Base-by-base conservation (phyloP, 2,329 filamentous ascomycete genomes). In the Epichloe sp. region DNA sequence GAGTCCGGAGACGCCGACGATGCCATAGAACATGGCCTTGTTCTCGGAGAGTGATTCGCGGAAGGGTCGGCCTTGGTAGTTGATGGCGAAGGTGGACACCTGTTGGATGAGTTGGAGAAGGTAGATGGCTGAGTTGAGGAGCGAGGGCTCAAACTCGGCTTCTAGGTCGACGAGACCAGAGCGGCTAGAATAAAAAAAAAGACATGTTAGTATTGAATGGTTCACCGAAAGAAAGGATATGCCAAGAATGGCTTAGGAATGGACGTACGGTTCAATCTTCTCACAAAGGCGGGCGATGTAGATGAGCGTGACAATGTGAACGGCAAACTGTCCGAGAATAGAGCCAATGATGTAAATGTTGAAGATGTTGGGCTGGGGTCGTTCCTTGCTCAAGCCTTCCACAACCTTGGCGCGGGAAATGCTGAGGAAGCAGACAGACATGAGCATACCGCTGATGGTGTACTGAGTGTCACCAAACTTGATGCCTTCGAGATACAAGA, bases 381-480 rank as follows among this genome's bases (percentile, higher is more conserved):
- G 86, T 70, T 98, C 93, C 71, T 96, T 96, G 56, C 91, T 96
- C 23, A 98, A 76, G 37, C 86, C 85, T 71, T 98, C 93, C 49
- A 98, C 93, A 34, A 93, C 88, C 74, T 89, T 93, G 40, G 93
- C 93, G 54, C 93, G 85, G n/a, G 93, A 97, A 62, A 98, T 96
- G 55, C 90, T 96, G 62, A 98, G 73, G 78, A 98, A 98, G 72
- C 93, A 98, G 48, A 98, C 93, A 61, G 90, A 96, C 93, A 98
- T 97, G 67, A 98, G 83, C 87, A 98, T 97, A 60, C 93, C 93
- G 60, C 89, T 96, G 62, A 98, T 97, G 15, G 93, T 98, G 58
- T 97, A 93, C 71, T 98, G 93, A 4, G 90, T 89, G 65, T 98
- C 93, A 52, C 93, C 90, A 65, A 98, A 98, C 73, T 98, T 98